These are phyloP conservation scores for Chlamydomonas asymmetrica DNA, from an alignment of 139 green algal species.

Conservation along the genomic window DNA sequence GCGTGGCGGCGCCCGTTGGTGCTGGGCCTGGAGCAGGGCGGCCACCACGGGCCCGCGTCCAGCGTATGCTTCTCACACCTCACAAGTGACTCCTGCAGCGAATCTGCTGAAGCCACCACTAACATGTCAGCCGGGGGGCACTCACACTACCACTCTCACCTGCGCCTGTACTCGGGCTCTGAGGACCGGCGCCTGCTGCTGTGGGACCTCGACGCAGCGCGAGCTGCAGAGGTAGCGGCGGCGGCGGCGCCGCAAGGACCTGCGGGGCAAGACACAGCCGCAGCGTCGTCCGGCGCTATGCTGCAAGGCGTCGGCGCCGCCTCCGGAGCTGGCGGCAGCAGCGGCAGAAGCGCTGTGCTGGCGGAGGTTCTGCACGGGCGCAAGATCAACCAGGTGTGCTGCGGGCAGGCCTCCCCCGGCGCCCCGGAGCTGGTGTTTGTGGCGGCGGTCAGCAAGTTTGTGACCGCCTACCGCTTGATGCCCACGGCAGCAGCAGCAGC, in stretches of 20 bases:
- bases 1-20: slow-evolving; percentile 12
- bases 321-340: not conserved
- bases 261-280: not conserved
- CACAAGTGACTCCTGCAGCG: too few species aligned
- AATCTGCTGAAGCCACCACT: too few species aligned
- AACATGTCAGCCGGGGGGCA: too few species aligned
- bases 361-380: slow-evolving; percentile 15
- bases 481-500: too few species aligned
- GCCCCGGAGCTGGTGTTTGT: slow-evolving; percentile 8
- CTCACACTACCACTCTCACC: too few species aligned
- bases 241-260: too few species aligned
- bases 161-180: slow-evolving; percentile 15
- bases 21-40: slow-evolving; percentile 1
- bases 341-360: not conserved
- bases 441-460: slow-evolving; percentile 26
- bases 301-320: not conserved
- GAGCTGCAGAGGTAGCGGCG: not conserved
- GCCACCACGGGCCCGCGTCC: slow-evolving; percentile 12
- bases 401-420: not conserved
- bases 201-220: slow-evolving; percentile 7
- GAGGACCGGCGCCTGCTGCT: slow-evolving; percentile 24
- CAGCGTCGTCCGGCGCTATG: not conserved
- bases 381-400: slow-evolving; percentile 29
- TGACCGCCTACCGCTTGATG: not conserved
- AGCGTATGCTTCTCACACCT: slow-evolving; percentile 2